Conservation (phyloP, 1,139 yeast species). For the Lodderomyces elongisporus region DNA sequence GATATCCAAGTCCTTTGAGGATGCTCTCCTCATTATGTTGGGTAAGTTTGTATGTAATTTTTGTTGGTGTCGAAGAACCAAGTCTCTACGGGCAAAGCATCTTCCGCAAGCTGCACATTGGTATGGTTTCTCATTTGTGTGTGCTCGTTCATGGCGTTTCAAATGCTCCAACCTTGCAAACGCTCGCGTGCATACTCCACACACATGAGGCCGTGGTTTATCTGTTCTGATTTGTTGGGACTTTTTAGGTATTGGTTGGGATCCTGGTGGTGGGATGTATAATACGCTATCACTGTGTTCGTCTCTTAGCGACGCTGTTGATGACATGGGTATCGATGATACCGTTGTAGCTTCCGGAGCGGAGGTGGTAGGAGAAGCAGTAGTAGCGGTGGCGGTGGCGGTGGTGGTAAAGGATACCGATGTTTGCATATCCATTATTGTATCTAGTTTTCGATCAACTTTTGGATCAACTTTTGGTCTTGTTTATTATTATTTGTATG, state of each 20-base stretch:
- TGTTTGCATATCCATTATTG: neutral
- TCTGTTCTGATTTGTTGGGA: constrained; percentile 80
- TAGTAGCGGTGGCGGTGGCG: neutral
- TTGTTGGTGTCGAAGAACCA: constrained; percentile 46
- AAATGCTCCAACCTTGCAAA: constrained; percentile 94
- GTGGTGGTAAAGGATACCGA: neutral
- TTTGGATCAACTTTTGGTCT: too few species aligned
- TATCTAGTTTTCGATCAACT: too few species aligned
- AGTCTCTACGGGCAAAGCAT: constrained; percentile 46
- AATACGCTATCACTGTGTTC: neutral
- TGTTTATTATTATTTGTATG: too few species aligned
- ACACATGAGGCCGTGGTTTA: constrained; percentile 87
- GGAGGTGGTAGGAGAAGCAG: neutral
- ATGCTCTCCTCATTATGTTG: constrained; percentile 19
- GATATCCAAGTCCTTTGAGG: constrained; percentile 15
- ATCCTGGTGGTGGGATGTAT: neutral
- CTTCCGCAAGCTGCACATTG: constrained; percentile 50
- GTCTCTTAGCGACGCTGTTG: neutral
- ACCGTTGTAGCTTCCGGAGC: too few species aligned
- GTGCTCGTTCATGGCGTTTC: constrained; percentile 90
- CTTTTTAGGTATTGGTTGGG: constrained; percentile 79
- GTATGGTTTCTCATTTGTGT: constrained; percentile 94
- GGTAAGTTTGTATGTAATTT: constrained; percentile 31
- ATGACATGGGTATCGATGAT: neutral
- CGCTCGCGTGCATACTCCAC: constrained; percentile 91